These are phyloP conservation scores for Capsella rubella DNA, from an alignment of 441 rosid species.

Conservation along the genomic window DNA sequence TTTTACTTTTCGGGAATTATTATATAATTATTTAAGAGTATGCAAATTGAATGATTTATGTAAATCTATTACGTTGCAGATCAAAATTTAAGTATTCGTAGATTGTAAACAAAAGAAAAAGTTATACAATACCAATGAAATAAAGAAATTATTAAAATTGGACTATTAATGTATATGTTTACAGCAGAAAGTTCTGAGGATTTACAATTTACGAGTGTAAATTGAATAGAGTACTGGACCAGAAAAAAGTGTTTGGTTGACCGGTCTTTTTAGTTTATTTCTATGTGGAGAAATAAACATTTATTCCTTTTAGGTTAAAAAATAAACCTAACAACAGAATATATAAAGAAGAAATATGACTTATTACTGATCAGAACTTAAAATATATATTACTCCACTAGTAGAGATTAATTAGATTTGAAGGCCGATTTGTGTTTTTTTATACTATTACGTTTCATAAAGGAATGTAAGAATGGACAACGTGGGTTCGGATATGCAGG, in stretches of 20 bases:
- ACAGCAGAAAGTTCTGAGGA: not conserved
- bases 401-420: not conserved
- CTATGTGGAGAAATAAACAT: not conserved
- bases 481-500: conserved; percentile 48
- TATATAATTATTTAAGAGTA: not conserved
- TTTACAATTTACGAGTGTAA: not conserved
- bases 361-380: conserved; percentile 8
- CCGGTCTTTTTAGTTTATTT: conserved; percentile 19
- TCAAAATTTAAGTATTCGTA: not conserved
- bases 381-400: too few relatives aligned
- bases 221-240: conserved; percentile 2
- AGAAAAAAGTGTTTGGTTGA: not conserved
- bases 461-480: conserved; percentile 44
- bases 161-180: not conserved
- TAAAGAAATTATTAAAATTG: not conserved
- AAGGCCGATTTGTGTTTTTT: too few relatives aligned
- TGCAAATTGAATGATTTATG: not conserved
- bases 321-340: not conserved
- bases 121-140: not conserved
- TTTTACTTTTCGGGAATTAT: not conserved
- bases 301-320: not conserved
- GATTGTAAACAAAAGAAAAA: not conserved
- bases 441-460: not conserved
- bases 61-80: not conserved
- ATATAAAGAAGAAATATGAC: not conserved